Evolutionary conservation across 306 rosid species (phyloP), one percentile per base, ranked within the genome.

Genomic region (Dalbergia oliveri): DNA sequence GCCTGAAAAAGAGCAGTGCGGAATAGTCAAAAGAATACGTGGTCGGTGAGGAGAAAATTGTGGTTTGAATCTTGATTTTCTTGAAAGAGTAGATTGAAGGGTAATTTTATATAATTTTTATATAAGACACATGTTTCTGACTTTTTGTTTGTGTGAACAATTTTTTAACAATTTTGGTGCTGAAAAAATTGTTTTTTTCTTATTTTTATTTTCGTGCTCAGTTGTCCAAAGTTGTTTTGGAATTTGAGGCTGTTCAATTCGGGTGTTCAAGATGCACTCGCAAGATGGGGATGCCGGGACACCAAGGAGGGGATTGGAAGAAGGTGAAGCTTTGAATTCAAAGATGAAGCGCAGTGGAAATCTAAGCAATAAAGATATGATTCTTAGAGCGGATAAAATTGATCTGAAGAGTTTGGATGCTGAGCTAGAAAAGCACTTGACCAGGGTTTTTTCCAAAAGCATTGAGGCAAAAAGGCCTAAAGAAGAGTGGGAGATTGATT

Each of bases 401-500:
- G 95, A 94, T 87, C 51, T 94, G 82, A 91, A 81, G 84, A 82
- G 66, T 75, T 80, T 94, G 84, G 97, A 94, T 85, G 85, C 86
- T 12, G 92, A 84, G 84, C 84, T 94, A 60, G 99, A 94, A 77
- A 94, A 83, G 88, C 97, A 94, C 87, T 68, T 94, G 71, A 94
- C 79, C 88, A 87, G 81, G 81, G 91, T 87, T 78, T 90, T 88
- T 84, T 84, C 97, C 0, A 84, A 56, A 70, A 84, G 14, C 76
- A 9, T 63, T 4, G 90, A 80, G 45, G 56, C 18, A 41, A 83
- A 78, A 41, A 86, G 82, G 91, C 95, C 84, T 11, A 85, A 76
- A 82, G 95, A 93, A 63, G 91, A 83, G 69, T 94, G 99, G 97
- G 97, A 91, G 88, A 84, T 94, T 76, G 97, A 94, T 83, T 78